Base-by-base conservation (phyloP, 805 yeast genomes). In the Candida xyloterini region DNA sequence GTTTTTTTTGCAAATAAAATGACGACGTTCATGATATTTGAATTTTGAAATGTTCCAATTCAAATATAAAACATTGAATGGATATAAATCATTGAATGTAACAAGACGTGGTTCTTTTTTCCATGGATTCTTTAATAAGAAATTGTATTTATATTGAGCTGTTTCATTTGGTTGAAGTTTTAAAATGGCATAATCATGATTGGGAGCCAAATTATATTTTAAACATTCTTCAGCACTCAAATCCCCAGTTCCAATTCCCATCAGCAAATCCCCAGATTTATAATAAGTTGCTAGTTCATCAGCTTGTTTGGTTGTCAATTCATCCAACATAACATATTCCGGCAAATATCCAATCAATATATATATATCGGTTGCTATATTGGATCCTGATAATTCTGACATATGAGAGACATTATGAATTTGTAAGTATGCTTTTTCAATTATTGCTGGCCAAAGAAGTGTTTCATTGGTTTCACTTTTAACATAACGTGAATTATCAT, bases 401-500 rank as follows among this genome's bases (percentile, higher is more conserved):
- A 87, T 83, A 20, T 59, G 44, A 2, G 66, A 62, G 1, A 60
- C 70, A 59, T 48, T 50, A 15, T 52, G 16, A 0, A 82, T 56
- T 50, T 76, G 76, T 43, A 88, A 63, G 52, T 77, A 84, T 0
- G 95, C 93, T 51, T 84, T 80, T 57, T 89, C 96, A 1, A 85
- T 47, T n/a, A 86, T 49, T 0, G 86, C 83, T 0, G 90, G 90
- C 84, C 88, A 81, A 5, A 58, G 49, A 3, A 76, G 47, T 1
- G 46, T 24, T 3, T 50, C 55, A 41, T 67, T 60, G 2, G 63
- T 39, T 4, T 48, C 42, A 4, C 78, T 73, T 15, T 60, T 56
- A 9, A 73, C 68, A 20, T 62, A 60, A 22, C 40, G 24, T 26
- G 38, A 5, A 57, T 38, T 14, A 46, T 46, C 20, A 48, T 38